Conservation (phyloP, 2,329 filamentous ascomycete genomes). For the Myotisia sp. region DNA sequence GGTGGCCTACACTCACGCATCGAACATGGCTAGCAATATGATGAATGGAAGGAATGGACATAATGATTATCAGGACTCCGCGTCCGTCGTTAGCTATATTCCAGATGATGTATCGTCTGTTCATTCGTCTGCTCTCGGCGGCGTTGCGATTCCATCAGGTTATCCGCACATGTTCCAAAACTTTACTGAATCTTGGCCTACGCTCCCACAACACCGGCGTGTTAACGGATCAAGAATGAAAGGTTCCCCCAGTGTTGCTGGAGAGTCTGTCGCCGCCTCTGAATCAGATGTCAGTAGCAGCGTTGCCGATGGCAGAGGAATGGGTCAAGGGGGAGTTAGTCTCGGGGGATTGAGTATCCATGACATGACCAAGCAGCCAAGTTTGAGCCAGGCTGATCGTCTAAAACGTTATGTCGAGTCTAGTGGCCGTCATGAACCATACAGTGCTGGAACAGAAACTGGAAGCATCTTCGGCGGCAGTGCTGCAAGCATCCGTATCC, state of each 20-base stretch:
- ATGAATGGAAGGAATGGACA: conserved; percentile 37
- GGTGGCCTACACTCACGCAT: conserved; percentile 57
- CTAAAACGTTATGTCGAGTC: conserved; percentile 90
- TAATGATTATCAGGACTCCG: conserved; percentile 53
- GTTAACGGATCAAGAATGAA: conserved; percentile 51
- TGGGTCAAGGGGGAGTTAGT: conserved; percentile 72
- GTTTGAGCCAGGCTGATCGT: conserved; percentile 71
- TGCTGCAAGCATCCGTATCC: conserved; percentile 36
- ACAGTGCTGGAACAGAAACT: conserved; percentile 39
- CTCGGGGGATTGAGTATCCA: conserved; percentile 68
- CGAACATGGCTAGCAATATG: conserved; percentile 40
- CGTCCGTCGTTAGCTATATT: conserved; percentile 88
- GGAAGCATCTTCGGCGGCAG: conserved; percentile 55
- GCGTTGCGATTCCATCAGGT: conserved; percentile 63
- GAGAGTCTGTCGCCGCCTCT: conserved; percentile 82
- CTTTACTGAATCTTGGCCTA: conserved; percentile 83
- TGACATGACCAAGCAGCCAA: conserved; percentile 55
- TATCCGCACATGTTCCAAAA: conserved; percentile 93
- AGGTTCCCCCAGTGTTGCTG: conserved; percentile 63
- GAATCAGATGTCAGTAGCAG: conserved; percentile 75
- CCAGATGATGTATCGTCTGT: conserved; percentile 94
- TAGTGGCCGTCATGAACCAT: conserved; percentile 50
- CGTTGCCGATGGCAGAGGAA: conserved; percentile 58
- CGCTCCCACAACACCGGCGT: conserved; percentile 56
- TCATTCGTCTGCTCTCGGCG: conserved; percentile 79